Evolutionary conservation across 257 asterid species (phyloP), one percentile per base, ranked within the genome.

Genomic region (Solanum sparsipilum): DNA sequence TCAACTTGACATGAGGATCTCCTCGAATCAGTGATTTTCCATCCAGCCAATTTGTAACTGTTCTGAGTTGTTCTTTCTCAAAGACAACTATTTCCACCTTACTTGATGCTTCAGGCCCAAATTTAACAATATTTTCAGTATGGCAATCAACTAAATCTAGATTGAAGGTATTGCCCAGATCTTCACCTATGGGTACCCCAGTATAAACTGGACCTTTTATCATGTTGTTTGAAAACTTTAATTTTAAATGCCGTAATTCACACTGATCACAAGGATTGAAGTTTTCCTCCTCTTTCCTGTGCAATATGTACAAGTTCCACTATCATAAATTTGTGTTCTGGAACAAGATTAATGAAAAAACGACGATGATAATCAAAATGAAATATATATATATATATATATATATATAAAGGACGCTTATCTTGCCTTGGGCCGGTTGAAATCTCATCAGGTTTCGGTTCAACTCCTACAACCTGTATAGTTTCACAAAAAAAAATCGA

Each of bases 71-170:
- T 4, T 60, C 83, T 21, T 38, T 67, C 34, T 82, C 81, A 21
- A 87, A 46, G 20, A 39, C 86, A 31, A 87, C 38, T 60, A 87
- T 39, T 78, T 87, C 86, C 71, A 87, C 86, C 48, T 36, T 67
- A 39, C 48, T 44, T 38, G 86, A 60, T 38, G 86, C 35, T 79
- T 79, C 84, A 13, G 84, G 36, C 5, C 5, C 84, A 87, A 7
- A 7, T 5, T 10, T 39, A 7, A 78, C 31, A 11, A 78, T 20
- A 5, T 87, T 52, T 25, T 60, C 35, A 25, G 83, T 58, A 46
- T 0, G 25, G 11, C 9, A 36, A 11, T 87, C 89, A 13, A 87
- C 7, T 65, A 79, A 56, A 29, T 72, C 12, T 63, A 87, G 8
- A 70, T 38, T 5, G 18, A 87, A 65, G 63, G 23, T 46, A 6